Conservation (phyloP, 345 rosid species). For the Schrenkiella parvula region DNA sequence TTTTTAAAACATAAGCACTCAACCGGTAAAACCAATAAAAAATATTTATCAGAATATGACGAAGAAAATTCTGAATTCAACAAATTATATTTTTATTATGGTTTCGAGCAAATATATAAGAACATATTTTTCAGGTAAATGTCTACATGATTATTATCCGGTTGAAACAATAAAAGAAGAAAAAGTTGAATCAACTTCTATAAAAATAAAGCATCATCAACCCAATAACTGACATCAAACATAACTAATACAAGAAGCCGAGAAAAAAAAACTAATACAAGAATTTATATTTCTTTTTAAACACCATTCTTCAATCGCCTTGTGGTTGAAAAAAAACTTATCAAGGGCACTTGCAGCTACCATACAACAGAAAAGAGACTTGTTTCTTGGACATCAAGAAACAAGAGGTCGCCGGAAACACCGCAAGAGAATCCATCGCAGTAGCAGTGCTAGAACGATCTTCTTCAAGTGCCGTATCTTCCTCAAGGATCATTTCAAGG, state of each 20-base stretch:
- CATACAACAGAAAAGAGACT: slow-evolving; percentile 13
- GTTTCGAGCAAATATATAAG: neutral
- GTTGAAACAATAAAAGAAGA: neutral
- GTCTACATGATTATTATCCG: slow-evolving; percentile 18
- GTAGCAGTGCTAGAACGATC: neutral
- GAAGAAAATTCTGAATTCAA: neutral
- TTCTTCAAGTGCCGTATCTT: slow-evolving; percentile 10
- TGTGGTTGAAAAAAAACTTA: slow-evolving; percentile 6
- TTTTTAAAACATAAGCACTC: neutral
- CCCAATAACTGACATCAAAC: neutral
- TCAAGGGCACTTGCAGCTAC: slow-evolving; percentile 28
- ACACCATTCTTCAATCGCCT: neutral
- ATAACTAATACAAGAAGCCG: neutral
- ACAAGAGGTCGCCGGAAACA: slow-evolving; percentile 17
- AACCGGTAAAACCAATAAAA: neutral
- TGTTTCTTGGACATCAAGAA: slow-evolving; percentile 24
- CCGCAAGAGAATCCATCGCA: neutral
- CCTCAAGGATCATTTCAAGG: slow-evolving; percentile 31
- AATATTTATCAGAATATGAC: too few relatives aligned
- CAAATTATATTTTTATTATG: neutral
- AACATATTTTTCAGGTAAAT: neutral
- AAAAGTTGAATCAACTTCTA: neutral
- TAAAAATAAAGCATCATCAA: slow-evolving; percentile 8
- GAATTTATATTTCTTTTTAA: neutral
- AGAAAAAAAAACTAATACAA: too few relatives aligned